A percentile compares a stretch with the other conserved stretches of the same genome.
phyloP scores from a whole-genome alignment of 345 rosid species.

The Hypericum perforatum region DNA sequence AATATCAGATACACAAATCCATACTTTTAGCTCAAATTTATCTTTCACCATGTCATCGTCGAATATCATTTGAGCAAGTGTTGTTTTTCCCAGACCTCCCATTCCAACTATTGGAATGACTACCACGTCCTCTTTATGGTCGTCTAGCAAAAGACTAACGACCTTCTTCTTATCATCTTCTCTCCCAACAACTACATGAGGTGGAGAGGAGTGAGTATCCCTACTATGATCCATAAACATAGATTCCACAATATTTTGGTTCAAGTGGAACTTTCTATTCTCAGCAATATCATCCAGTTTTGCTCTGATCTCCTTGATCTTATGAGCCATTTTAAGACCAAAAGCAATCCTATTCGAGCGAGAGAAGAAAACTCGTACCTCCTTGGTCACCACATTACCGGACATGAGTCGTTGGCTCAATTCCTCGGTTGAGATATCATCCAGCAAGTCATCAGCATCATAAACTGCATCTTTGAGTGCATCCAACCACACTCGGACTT shows the following conservation, averaged over 20 bases:
- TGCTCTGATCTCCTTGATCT: not conserved
- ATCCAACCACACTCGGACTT: not conserved
- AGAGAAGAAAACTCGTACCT: not conserved
- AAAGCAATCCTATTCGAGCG: not conserved
- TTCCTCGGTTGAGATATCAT: constrained; percentile 7
- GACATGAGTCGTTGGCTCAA: not conserved
- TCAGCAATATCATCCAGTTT: not conserved
- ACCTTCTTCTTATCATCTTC: not conserved
- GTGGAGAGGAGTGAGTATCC: not conserved
- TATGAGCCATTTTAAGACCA: not conserved
- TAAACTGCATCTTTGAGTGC: not conserved
- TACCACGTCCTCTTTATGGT: not conserved
- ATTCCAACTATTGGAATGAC: constrained; percentile 15
- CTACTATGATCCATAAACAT: not conserved
- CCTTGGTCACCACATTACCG: not conserved
- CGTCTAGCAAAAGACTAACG: not conserved
- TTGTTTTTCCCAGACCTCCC: constrained; percentile 15
- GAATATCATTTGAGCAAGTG: constrained; percentile 16
- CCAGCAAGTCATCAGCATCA: constrained; percentile 1
- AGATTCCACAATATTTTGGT: not conserved
- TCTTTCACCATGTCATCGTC: constrained; percentile 12
- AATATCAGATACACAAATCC: constrained; percentile 20
- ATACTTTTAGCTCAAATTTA: constrained; percentile 12
- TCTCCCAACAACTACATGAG: not conserved
- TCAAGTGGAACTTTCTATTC: not conserved